These are phyloP conservation scores for Picea glauca DNA, from an alignment of 75 land plant genomes.

Conservation along the genomic window DNA sequence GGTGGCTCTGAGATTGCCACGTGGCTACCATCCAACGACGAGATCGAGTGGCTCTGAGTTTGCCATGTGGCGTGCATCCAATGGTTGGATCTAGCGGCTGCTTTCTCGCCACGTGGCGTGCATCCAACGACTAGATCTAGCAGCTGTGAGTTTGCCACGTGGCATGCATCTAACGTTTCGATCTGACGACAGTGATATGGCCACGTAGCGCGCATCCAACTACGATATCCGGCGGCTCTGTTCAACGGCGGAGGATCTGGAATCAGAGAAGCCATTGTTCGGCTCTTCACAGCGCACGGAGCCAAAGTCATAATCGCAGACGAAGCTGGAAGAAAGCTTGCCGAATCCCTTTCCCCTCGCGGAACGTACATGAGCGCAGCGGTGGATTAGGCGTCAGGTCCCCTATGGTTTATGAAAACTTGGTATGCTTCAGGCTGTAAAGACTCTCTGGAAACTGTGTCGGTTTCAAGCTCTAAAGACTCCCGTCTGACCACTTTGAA, in stretches of 20 bases:
- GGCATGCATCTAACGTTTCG: too few relatives aligned
- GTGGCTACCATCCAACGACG: too few relatives aligned
- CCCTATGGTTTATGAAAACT: neutral
- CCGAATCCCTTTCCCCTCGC: conserved; percentile 29
- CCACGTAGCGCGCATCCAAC: too few relatives aligned
- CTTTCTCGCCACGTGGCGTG: too few relatives aligned
- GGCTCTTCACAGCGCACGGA: conserved; percentile 36
- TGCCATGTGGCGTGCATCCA: too few relatives aligned
- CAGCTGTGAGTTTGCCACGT: too few relatives aligned
- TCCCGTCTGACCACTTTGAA: neutral
- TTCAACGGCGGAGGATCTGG: conserved; percentile 64
- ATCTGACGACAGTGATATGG: too few relatives aligned
- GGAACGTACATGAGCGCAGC: conserved; percentile 36
- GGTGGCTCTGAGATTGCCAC: too few relatives aligned
- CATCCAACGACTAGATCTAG: too few relatives aligned
- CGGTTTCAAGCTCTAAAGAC: neutral
- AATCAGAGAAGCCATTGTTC: conserved; percentile 45
- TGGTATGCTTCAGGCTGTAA: neutral
- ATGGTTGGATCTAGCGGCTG: neutral
- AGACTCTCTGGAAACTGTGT: too few relatives aligned
- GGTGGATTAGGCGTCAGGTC: conserved; percentile 22
- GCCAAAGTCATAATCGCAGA: conserved; percentile 42
- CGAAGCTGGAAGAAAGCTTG: conserved; percentile 20
- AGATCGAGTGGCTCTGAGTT: too few relatives aligned
- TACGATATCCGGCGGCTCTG: conserved; percentile 24